These are phyloP conservation scores for Venustampulla echinocandica DNA, from an alignment of 495 filamentous ascomycete species.

Conservation along the genomic window DNA sequence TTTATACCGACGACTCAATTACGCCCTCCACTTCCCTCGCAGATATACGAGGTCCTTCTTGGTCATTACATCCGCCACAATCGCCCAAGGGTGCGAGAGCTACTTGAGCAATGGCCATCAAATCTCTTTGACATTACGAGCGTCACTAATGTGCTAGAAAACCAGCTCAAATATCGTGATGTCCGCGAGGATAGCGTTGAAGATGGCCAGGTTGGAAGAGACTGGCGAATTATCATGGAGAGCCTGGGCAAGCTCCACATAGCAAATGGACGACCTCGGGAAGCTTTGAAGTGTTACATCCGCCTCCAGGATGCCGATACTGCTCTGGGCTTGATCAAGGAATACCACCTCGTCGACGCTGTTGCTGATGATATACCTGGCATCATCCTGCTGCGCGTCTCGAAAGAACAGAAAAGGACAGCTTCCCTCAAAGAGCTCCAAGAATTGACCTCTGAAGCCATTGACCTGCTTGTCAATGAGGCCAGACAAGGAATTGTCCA, in stretches of 20 bases:
- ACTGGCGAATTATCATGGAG: constrained; percentile 79
- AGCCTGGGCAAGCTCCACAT: constrained; percentile 77
- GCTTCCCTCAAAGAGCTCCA: constrained; percentile 66
- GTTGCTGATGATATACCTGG: constrained; percentile 82
- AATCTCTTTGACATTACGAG: constrained; percentile 71
- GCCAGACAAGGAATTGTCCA: constrained; percentile 79
- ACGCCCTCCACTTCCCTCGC: constrained; percentile 69
- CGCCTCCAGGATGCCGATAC: constrained; percentile 83
- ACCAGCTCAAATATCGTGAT: constrained; percentile 59
- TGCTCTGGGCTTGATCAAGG: constrained; percentile 73
- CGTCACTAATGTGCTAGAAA: constrained; percentile 62
- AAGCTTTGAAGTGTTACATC: constrained; percentile 84
- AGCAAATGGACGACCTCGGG: constrained; percentile 64
- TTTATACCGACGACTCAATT: constrained; percentile 68
- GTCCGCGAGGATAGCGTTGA: constrained; percentile 61
- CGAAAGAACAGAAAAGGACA: constrained; percentile 56
- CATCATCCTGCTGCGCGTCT: constrained; percentile 78
- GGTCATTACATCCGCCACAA: constrained; percentile 74
- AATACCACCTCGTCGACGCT: constrained; percentile 76
- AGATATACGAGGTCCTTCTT: constrained; percentile 78
- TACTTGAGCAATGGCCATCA: constrained; percentile 78
- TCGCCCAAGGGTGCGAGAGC: constrained; percentile 56
- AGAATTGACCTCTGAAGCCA: constrained; percentile 67
- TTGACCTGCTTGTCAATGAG: constrained; percentile 80
- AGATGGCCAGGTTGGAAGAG: constrained; percentile 53